A percentile compares a stretch with the other conserved stretches of the same genome.
phyloP scores from a whole-genome alignment of 208 protist genomes.

The Sergeia podlipaevii region DNA sequence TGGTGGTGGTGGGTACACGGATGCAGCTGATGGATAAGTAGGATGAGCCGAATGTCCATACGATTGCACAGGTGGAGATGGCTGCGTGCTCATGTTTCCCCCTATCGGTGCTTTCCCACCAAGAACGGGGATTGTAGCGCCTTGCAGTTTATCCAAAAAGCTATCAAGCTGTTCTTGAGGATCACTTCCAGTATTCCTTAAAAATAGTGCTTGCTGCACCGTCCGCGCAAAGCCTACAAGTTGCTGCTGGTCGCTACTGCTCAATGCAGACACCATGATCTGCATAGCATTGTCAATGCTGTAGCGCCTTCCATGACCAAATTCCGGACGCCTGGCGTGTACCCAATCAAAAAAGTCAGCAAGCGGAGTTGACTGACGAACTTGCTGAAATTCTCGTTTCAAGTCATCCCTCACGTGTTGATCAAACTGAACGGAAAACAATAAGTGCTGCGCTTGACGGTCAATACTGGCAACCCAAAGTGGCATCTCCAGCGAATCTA shows the following conservation, averaged over 20 bases:
- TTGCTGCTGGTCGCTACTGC: slow-evolving; percentile 24
- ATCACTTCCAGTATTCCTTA: slow-evolving; percentile 17
- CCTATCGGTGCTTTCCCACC: no score
- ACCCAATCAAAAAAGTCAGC: slow-evolving; percentile 67
- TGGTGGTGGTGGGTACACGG: no score
- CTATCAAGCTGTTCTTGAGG: slow-evolving; percentile 46
- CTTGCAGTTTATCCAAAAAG: slow-evolving; percentile 46
- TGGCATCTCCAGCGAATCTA: slow-evolving; percentile 42
- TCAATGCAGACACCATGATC: slow-evolving; percentile 24
- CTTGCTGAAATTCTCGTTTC: slow-evolving; percentile 35
- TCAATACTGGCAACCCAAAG: slow-evolving; percentile 59
- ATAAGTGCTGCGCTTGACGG: slow-evolving; percentile 52
- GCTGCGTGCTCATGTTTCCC: no score
- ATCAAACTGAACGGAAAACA: slow-evolving; percentile 71
- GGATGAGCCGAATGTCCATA: no score
- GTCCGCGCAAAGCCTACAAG: slow-evolving; percentile 31
- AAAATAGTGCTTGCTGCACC: slow-evolving; percentile 35
- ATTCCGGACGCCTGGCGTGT: slow-evolving; percentile 34
- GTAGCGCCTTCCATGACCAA: slow-evolving; percentile 49
- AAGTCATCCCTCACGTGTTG: slow-evolving; percentile 31
- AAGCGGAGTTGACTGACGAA: slow-evolving; percentile 47
- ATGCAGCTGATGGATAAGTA: no score
- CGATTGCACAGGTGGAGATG: no score
- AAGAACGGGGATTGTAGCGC: no score
- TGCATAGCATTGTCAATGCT: slow-evolving; percentile 27